Evolutionary conservation across 495 filamentous ascomycete genomes (phyloP).

Genomic region (Margaritispora aquatica): DNA sequence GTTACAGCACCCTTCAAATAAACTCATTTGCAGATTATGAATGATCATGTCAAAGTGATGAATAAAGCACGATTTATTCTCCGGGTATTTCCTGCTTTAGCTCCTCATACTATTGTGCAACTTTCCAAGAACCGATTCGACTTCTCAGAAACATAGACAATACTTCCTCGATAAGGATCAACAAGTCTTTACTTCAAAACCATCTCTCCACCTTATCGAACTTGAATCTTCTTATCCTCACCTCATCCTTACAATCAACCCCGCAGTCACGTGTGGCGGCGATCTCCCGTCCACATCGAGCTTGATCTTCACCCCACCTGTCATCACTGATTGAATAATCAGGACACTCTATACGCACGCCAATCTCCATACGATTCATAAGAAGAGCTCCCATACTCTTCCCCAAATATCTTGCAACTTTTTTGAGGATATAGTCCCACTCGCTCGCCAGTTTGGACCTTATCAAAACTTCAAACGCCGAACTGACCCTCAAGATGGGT

Average conservation of each 20-base stretch:
- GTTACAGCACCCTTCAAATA: too few relatives aligned
- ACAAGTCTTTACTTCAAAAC: too few relatives aligned
- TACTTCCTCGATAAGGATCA: too few relatives aligned
- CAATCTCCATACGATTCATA: background rate
- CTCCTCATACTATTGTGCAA: too few relatives aligned
- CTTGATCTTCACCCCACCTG: background rate
- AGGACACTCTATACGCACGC: background rate
- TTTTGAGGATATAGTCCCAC: background rate
- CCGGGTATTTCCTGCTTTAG: too few relatives aligned
- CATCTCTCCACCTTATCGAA: too few relatives aligned
- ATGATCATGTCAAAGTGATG: too few relatives aligned
- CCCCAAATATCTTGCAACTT: background rate
- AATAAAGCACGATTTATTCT: too few relatives aligned
- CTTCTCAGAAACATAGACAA: too few relatives aligned
- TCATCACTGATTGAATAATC: background rate
- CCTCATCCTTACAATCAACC: background rate
- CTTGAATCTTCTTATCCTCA: too few relatives aligned
- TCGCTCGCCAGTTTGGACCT: background rate
- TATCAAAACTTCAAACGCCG: background rate
- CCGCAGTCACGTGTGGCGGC: background rate
- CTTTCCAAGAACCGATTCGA: too few relatives aligned
- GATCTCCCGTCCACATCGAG: background rate
- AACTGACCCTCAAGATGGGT: constrained; percentile 13
- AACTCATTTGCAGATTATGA: too few relatives aligned
- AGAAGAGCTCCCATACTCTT: background rate